Evolutionary conservation across 768 basidiomycete species (phyloP).

Genomic region (Dentipellis sp.): DNA sequence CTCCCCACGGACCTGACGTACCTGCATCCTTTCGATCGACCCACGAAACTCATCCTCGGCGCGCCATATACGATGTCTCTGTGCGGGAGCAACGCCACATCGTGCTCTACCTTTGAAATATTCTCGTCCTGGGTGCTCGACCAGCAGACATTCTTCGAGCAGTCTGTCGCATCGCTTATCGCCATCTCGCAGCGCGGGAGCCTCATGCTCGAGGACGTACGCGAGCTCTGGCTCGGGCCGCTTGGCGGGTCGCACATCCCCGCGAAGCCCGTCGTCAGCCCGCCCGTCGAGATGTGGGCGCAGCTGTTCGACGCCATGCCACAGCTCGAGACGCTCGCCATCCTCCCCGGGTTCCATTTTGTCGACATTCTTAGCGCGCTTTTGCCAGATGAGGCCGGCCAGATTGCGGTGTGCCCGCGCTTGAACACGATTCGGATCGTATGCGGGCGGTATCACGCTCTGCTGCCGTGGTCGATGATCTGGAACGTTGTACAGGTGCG

Average conservation of each 20-base stretch:
- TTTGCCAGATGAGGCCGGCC: background rate
- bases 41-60: background rate
- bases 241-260: background rate
- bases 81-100: background rate
- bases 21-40: background rate
- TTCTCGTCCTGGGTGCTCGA: background rate
- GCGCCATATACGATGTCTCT: background rate
- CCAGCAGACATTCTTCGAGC: background rate
- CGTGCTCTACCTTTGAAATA: background rate
- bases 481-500: background rate
- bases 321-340: background rate
- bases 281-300: background rate
- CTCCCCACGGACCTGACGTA: background rate
- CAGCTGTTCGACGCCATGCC: background rate
- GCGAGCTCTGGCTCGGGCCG: background rate
- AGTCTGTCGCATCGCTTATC: background rate
- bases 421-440: background rate
- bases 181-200: background rate
- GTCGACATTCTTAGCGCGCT: background rate
- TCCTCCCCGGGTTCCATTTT: background rate
- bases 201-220: background rate
- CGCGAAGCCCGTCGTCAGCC: background rate
- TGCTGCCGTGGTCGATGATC: background rate
- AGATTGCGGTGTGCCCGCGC: background rate
- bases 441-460: background rate